Percentiles rank a stretch among this genome's conserved stretches.
Evolutionary conservation across 345 rosid species (phyloP).

Genomic region (Melaleuca quinquenervia): DNA sequence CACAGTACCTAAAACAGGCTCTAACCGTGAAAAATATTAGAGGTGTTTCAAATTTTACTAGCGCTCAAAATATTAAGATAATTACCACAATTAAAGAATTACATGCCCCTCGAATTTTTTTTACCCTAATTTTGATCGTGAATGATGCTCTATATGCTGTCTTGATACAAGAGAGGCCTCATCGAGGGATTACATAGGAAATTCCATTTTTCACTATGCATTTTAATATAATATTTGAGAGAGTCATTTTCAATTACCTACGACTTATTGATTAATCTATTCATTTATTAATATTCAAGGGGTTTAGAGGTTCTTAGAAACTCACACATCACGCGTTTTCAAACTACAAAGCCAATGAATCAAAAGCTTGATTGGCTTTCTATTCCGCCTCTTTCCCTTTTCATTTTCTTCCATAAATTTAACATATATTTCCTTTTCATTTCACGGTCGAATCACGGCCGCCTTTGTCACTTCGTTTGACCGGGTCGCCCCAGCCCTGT

Average conservation of each 20-base stretch:
- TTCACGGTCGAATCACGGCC: not conserved
- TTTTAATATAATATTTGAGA: not conserved
- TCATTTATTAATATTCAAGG: not conserved
- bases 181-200: not conserved
- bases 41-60: too few species aligned
- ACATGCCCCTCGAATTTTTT: too few species aligned
- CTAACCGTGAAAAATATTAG: too few species aligned
- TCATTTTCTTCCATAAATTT: not conserved
- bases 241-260: not conserved
- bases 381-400: not conserved
- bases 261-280: not conserved
- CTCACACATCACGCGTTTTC: not conserved
- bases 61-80: too few species aligned
- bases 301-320: not conserved
- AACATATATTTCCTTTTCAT: not conserved
- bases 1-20: too few species aligned
- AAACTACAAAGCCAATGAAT: not conserved
- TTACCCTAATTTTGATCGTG: not conserved
- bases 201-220: not conserved
- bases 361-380: not conserved
- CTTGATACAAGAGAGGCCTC: not conserved
- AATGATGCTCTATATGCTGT: not conserved
- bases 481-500: not conserved
- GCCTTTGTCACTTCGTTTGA: not conserved
- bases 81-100: too few species aligned